phyloP scores from a whole-genome alignment of 768 basidiomycete species.

The Pulveroboletus sp. region DNA sequence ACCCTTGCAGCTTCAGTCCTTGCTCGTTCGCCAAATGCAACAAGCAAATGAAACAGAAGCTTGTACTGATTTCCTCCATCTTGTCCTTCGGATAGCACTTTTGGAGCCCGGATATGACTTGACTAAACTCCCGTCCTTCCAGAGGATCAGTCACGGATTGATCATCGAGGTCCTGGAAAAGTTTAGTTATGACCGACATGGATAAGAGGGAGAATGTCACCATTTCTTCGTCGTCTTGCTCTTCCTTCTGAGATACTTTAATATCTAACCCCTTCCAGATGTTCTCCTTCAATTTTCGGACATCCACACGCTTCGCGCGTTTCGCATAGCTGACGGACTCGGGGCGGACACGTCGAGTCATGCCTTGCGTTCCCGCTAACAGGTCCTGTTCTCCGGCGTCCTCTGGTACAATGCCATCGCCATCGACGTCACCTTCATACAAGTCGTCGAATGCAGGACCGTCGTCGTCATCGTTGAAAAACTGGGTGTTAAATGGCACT shows the following conservation, averaged over 20 bases:
- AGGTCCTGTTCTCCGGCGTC: constrained; percentile 84
- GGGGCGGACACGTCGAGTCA: constrained; percentile 75
- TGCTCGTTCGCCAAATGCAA: constrained; percentile 96
- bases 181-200: background rate
- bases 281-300: constrained; percentile 93
- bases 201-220: constrained; percentile 33
- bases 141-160: constrained; percentile 53
- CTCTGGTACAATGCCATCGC: constrained; percentile 41
- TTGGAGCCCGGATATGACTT: constrained; percentile 80
- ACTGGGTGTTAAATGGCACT: constrained; percentile 89
- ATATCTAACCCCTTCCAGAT: constrained; percentile 95
- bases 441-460: constrained; percentile 65
- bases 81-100: constrained; percentile 85
- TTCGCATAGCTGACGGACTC: constrained; percentile 93
- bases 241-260: constrained; percentile 40
- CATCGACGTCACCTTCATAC: constrained; percentile 45
- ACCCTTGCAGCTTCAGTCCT: constrained; percentile 76
- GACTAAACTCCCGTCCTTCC: constrained; percentile 67
- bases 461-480: constrained; percentile 93
- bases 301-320: constrained; percentile 94
- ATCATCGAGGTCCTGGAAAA: constrained; percentile 51
- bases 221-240: constrained; percentile 50
- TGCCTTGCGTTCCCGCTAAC: constrained; percentile 72
- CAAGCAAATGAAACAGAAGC: constrained; percentile 98
- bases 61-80: constrained; percentile 97